These are phyloP conservation scores for Trametopsis cervina DNA, from an alignment of 768 basidiomycete species.

Conservation along the genomic window DNA sequence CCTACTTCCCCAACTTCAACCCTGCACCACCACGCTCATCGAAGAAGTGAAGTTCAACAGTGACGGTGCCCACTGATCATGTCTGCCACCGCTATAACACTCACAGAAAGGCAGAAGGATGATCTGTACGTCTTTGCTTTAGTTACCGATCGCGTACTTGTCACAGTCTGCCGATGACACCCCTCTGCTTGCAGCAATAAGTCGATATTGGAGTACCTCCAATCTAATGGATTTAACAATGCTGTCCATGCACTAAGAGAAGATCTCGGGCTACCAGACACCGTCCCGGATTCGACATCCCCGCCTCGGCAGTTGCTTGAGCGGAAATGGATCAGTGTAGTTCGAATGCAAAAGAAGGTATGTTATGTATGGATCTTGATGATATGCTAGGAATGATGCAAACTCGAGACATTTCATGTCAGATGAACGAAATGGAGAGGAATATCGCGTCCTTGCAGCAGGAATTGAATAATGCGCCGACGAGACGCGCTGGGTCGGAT, in stretches of 20 bases:
- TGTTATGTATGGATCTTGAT: slow-evolving; percentile 8
- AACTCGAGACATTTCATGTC: not conserved
- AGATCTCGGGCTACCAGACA: slow-evolving; percentile 46
- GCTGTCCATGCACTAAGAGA: slow-evolving; percentile 55
- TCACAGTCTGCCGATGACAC: slow-evolving; percentile 1
- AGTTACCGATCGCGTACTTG: slow-evolving; percentile 2
- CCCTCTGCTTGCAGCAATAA: slow-evolving; percentile 47
- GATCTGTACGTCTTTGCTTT: slow-evolving; percentile 33
- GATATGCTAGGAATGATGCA: not conserved
- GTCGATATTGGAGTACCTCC: slow-evolving; percentile 74
- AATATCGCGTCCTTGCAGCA: slow-evolving; percentile 78
- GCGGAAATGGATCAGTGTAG: slow-evolving; percentile 98
- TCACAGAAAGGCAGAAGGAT: slow-evolving; percentile 41
- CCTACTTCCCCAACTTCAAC: slow-evolving; percentile 1
- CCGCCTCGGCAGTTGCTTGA: slow-evolving; percentile 83
- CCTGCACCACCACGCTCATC: slow-evolving; percentile 4
- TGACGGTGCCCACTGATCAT: slow-evolving; percentile 19
- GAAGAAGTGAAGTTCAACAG: slow-evolving; percentile 2
- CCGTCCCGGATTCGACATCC: slow-evolving; percentile 79
- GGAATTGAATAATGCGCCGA: slow-evolving; percentile 44
- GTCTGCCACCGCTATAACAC: slow-evolving; percentile 24
- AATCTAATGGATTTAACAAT: slow-evolving; percentile 54
- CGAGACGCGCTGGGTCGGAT: slow-evolving; percentile 51
- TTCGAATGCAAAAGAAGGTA: slow-evolving; percentile 93
- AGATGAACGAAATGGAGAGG: slow-evolving; percentile 96